Conservation (phyloP, 2,329 filamentous ascomycete species). For the Exophiala sp. region DNA sequence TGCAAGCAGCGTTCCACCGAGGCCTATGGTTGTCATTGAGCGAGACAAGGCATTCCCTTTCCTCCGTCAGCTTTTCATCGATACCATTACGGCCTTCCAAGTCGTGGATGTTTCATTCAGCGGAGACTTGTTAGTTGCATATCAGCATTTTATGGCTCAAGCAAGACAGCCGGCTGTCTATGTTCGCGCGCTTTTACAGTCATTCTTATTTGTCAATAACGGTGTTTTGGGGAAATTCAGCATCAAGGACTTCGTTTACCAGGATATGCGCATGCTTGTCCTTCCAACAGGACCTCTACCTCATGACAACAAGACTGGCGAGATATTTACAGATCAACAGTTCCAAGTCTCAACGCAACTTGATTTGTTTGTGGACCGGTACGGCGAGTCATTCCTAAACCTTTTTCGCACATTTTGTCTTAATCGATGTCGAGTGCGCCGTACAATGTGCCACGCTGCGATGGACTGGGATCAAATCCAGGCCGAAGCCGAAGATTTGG, state of each 20-base stretch:
- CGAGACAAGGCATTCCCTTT: constrained; percentile 69
- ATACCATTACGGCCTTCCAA: constrained; percentile 66
- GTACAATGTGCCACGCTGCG: constrained; percentile 81
- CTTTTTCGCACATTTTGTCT: constrained; percentile 81
- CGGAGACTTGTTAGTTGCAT: constrained; percentile 54
- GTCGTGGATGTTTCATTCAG: constrained; percentile 48
- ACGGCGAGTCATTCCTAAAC: constrained; percentile 71
- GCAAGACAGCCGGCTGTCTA: constrained; percentile 81
- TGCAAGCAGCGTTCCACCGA: constrained; percentile 87
- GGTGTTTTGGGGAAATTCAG: constrained; percentile 65
- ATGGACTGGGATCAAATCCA: constrained; percentile 82
- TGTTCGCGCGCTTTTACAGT: constrained; percentile 74
- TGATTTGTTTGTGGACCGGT: constrained; percentile 60
- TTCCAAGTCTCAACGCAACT: constrained; percentile 70
- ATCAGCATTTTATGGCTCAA: constrained; percentile 70
- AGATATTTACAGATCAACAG: constrained; percentile 68
- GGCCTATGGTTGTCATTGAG: constrained; percentile 72
- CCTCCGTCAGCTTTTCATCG: constrained; percentile 66
- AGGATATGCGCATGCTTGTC: constrained; percentile 74
- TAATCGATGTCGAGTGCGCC: constrained; percentile 83
- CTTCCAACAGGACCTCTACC: constrained; percentile 69
- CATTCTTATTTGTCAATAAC: constrained; percentile 70
- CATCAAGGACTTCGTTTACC: constrained; percentile 71
- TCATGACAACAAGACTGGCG: constrained; percentile 69
- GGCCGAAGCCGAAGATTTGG: constrained; percentile 70